phyloP scores from a whole-genome alignment of 1,284 basidiomycete species.

The Ceraceosorus guamensis region DNA sequence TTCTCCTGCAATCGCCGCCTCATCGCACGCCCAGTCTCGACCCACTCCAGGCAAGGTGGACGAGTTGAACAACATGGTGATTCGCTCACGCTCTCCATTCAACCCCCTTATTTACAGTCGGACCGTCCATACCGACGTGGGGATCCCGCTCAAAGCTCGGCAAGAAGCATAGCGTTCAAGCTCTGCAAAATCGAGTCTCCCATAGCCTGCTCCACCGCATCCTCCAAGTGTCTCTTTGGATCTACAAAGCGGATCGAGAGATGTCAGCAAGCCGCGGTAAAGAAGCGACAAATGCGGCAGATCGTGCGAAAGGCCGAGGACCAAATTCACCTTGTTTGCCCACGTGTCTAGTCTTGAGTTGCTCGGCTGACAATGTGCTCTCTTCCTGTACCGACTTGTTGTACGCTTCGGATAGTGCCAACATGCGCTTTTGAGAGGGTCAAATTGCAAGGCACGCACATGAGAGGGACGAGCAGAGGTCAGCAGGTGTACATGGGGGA shows the following conservation, averaged over 20 bases:
- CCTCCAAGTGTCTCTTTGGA: constrained; percentile 47
- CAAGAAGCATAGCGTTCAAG: constrained; percentile 41
- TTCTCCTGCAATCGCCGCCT: no score
- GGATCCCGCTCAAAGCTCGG: constrained; percentile 21
- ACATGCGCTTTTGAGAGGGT: constrained; percentile 26
- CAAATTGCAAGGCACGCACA: neutral
- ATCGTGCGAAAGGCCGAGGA: neutral
- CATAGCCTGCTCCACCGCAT: constrained; percentile 45
- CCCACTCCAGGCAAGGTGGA: no score
- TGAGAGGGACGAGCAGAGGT: neutral
- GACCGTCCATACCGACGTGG: no score
- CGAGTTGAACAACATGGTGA: no score
- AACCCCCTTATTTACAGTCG: no score
- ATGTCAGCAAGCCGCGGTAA: constrained; percentile 8
- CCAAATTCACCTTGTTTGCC: constrained; percentile 32
- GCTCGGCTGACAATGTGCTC: constrained; percentile 35
- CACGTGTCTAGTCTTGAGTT: constrained; percentile 47
- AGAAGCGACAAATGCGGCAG: neutral
- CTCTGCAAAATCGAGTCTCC: constrained; percentile 47
- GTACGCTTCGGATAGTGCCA: constrained; percentile 43
- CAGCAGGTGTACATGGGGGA: neutral
- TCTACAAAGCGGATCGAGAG: constrained; percentile 18
- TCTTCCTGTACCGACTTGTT: constrained; percentile 48
- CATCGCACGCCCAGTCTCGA: no score
- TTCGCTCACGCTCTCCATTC: no score